Conservation (phyloP, 2,329 filamentous ascomycete species). For the Colletotrichum sp. region DNA sequence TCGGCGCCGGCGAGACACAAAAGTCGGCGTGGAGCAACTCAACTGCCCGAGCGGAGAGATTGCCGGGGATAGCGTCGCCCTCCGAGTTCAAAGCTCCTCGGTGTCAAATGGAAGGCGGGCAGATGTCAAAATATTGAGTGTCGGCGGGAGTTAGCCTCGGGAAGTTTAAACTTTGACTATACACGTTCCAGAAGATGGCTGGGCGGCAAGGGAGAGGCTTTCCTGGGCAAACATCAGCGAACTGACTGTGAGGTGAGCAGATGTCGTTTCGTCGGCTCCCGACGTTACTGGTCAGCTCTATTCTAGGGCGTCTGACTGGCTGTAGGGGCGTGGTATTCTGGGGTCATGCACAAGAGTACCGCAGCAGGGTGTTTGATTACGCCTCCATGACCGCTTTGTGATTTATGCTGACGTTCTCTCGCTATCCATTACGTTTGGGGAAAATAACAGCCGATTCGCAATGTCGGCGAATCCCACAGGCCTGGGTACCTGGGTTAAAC, state of each 20-base stretch:
- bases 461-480: neutral
- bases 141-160: neutral
- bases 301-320: neutral
- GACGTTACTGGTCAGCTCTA: neutral
- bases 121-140: neutral
- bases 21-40: slow-evolving; percentile 10
- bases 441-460: neutral
- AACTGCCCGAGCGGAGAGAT: neutral
- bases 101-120: neutral
- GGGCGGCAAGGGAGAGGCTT: neutral
- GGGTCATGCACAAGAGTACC: neutral
- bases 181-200: neutral
- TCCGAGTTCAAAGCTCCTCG: neutral
- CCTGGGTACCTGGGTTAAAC: neutral
- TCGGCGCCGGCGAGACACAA: neutral
- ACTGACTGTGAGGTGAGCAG: neutral
- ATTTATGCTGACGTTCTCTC: neutral
- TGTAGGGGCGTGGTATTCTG: neutral
- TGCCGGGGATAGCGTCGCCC: neutral
- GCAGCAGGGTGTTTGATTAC: neutral
- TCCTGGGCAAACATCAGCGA: neutral
- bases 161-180: neutral
- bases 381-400: neutral
- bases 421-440: neutral
- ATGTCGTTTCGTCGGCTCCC: neutral